phyloP scores from a whole-genome alignment of 2,329 filamentous ascomycete genomes.

The Fusarium avenaceum region DNA sequence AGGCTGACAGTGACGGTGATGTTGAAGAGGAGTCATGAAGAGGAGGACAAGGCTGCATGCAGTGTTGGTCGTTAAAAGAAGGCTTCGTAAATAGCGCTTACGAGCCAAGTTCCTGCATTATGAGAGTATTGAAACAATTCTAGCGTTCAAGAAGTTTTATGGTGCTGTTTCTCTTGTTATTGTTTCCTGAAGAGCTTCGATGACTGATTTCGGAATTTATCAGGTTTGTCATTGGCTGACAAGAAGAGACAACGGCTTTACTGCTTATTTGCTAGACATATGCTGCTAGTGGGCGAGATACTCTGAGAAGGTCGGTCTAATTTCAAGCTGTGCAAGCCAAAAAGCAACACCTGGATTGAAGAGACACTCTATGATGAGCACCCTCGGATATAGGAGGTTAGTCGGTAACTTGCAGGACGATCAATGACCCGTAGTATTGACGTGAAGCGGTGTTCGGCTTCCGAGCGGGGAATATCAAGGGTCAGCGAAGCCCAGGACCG shows the following conservation, averaged over 20 bases:
- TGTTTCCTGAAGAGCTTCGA: background rate
- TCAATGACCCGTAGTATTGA: constrained; percentile 36
- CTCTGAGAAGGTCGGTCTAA: no score
- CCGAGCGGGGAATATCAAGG: constrained; percentile 43
- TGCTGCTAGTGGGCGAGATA: background rate
- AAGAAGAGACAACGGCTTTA: background rate
- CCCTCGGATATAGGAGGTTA: constrained; percentile 15
- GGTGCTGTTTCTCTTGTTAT: background rate
- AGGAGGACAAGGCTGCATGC: constrained; percentile 26
- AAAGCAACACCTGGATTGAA: background rate
- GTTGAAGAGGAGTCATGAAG: constrained; percentile 29
- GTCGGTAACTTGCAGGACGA: constrained; percentile 26
- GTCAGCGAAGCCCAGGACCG: constrained; percentile 10
- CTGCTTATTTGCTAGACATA: constrained; percentile 3
- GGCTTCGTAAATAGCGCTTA: constrained; percentile 33
- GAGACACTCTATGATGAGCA: constrained; percentile 8
- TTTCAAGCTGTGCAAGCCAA: background rate
- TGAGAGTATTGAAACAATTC: constrained; percentile 27
- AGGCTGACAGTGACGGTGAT: constrained; percentile 37
- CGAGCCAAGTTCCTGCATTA: constrained; percentile 20
- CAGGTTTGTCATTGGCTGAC: background rate
- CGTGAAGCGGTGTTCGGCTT: constrained; percentile 44
- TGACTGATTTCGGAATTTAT: background rate
- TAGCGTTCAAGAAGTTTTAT: constrained; percentile 23
- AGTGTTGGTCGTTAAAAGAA: constrained; percentile 20